A percentile compares a stretch with the other conserved stretches of the same genome.
phyloP scores from a whole-genome alignment of 805 yeast genomes.

The Clavispora fructus region DNA sequence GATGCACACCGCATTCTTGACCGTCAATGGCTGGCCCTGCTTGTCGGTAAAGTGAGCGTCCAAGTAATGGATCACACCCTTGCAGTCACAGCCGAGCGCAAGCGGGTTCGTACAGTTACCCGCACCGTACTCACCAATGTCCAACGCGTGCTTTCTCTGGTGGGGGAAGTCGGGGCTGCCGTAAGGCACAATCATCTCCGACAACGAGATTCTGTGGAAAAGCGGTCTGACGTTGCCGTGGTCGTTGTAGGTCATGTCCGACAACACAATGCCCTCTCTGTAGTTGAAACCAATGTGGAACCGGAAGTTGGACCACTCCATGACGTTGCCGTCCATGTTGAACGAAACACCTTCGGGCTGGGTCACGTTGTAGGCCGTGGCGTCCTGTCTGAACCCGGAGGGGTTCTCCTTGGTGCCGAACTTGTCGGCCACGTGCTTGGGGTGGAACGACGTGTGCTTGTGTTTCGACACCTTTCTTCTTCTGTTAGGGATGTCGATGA shows the following conservation, averaged over 20 bases:
- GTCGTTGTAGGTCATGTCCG: conserved; percentile 69
- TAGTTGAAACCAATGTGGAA: conserved; percentile 81
- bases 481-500: conserved; percentile 68
- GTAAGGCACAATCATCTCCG: conserved; percentile 84
- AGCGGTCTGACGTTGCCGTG: conserved; percentile 69
- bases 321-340: conserved; percentile 60
- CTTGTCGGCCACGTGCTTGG: conserved; percentile 55
- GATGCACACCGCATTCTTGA: conserved; percentile 75
- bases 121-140: conserved; percentile 84
- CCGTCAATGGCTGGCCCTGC: conserved; percentile 62
- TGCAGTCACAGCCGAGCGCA: conserved; percentile 77
- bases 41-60: conserved; percentile 73
- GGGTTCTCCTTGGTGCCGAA: conserved; percentile 46
- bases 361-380: conserved; percentile 62
- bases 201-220: conserved; percentile 71
- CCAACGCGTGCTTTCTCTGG: conserved; percentile 82
- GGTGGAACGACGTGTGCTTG: conserved; percentile 68
- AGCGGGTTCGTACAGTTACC: conserved; percentile 81
- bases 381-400: conserved; percentile 52
- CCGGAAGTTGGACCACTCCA: conserved; percentile 74
- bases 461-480: conserved; percentile 67
- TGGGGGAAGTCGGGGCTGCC: conserved; percentile 78
- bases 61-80: conserved; percentile 77
- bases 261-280: conserved; percentile 78
- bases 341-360: conserved; percentile 85